Percentiles rank a stretch among this genome's conserved stretches.
These are phyloP conservation scores for Alternaria triticimaculans DNA, from an alignment of 2,329 filamentous ascomycete genomes.

Conservation along the genomic window DNA sequence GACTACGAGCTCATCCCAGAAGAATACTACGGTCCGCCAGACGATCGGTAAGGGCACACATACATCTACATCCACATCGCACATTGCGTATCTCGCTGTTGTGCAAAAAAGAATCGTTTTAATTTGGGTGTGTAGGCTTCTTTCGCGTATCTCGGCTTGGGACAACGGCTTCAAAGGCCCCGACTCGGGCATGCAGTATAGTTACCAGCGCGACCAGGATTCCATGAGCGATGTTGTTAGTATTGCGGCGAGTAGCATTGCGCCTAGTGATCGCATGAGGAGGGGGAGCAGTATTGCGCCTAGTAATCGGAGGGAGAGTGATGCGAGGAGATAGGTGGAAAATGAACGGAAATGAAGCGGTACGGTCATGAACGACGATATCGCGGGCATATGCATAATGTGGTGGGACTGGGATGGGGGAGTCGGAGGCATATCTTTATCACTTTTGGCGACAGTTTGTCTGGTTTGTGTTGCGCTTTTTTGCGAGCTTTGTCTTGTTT, in stretches of 20 bases:
- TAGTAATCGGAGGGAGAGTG: constrained; percentile 14
- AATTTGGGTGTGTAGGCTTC: constrained; percentile 35
- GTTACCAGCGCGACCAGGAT: constrained; percentile 29
- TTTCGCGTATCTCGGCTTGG: constrained; percentile 44
- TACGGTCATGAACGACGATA: neutral
- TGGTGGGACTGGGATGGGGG: neutral
- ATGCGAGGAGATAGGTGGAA: constrained; percentile 2
- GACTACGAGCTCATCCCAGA: constrained; percentile 80
- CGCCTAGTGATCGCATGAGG: constrained; percentile 13
- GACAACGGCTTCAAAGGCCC: constrained; percentile 42
- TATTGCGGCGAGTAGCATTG: constrained; percentile 10
- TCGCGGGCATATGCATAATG: neutral
- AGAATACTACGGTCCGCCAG: constrained; percentile 34
- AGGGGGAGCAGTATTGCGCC: constrained; percentile 8
- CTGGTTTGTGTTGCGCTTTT: neutral
- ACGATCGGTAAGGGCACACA: constrained; percentile 40
- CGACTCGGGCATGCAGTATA: constrained; percentile 23
- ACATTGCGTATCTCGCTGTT: neutral
- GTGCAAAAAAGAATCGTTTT: constrained; percentile 19
- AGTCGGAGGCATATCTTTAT: neutral
- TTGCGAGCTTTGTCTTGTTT: neutral
- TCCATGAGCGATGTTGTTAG: constrained; percentile 26
- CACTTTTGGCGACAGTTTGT: constrained; percentile 3
- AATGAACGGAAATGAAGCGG: neutral
- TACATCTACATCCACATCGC: neutral